Evolutionary conservation across 2,329 filamentous ascomycete genomes (phyloP), one percentile per base, ranked within the genome.

Genomic region (Bisporella sp.): DNA sequence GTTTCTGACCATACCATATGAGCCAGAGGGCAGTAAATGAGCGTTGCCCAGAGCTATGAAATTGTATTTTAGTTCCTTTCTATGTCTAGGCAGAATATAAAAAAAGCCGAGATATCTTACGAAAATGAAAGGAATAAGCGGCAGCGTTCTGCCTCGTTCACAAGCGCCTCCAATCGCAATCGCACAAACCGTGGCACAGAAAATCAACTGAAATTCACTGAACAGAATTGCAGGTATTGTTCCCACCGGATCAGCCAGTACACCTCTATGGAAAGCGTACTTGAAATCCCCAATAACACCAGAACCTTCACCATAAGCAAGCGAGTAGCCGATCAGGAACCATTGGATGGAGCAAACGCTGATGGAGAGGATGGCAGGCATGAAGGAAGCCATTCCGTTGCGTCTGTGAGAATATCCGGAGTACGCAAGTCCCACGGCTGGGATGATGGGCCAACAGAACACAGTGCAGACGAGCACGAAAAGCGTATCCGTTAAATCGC

Each of bases 1-100:
- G 81, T 82, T 47, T 74, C 70, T 67, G 88, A 89, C 86, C 85
- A 89, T 43, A 85, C 88, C 78, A 85, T 88, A 69, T 85, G 87
- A 44, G 85, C 85, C 54, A 89, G 78, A 21, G 83, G 83, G 60
- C 85, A 82, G 69, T 88, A 87, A 54, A 87, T 82, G 55, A 87
- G 73, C 40, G 83, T 87, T 12, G 80, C 72, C 83, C 84, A 87
- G 65, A 62, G 54, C 60, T 62, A 29, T 6, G 30, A 21, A 42
- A 21, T 21, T 21, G 21, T 21, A 21, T 21, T 21, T 21, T 21
- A 21, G 21, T 21, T 21, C 21, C 21, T 21, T 21, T 21, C 21
- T 21, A 21, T 21, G 21, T 21, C 21, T 21, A 21, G 21, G 21
- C 21, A 21, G 21, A 21, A 3, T 21, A 21, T 21, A 21, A n/a